These are phyloP conservation scores for Septoria linicola DNA, from an alignment of 2,329 filamentous ascomycete species.

Conservation along the genomic window DNA sequence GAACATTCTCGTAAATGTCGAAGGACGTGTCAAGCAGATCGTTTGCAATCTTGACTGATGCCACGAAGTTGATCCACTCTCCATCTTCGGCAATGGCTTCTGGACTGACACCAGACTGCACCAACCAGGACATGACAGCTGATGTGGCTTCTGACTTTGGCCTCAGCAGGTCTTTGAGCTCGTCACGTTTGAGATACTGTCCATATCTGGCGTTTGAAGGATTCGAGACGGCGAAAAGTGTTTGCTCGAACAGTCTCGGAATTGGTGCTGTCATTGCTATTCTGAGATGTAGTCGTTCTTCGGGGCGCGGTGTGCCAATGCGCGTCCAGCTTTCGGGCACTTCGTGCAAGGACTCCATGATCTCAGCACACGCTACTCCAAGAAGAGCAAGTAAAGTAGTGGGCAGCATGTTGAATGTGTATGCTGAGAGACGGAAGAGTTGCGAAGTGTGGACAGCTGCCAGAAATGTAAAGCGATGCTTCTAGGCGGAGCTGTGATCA, in stretches of 20 bases:
- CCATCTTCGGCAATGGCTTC: conserved; percentile 50
- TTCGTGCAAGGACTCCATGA: conserved; percentile 25
- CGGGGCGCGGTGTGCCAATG: conserved; percentile 22
- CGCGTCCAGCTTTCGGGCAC: conserved; percentile 26
- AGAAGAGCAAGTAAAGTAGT: conserved; percentile 9
- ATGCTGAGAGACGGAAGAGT: background rate
- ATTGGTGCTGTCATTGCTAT: conserved; percentile 26
- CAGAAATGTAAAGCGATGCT: too few species aligned
- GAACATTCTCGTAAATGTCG: conserved; percentile 48
- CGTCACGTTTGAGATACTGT: conserved; percentile 60
- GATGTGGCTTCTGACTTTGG: conserved; percentile 51
- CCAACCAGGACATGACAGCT: conserved; percentile 58
- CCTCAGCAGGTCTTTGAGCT: conserved; percentile 56
- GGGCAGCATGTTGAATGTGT: conserved; percentile 1
- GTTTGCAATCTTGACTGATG: conserved; percentile 48
- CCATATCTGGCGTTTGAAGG: conserved; percentile 61
- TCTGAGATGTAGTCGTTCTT: conserved; percentile 21
- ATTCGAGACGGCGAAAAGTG: conserved; percentile 61
- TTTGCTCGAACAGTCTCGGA: conserved; percentile 52
- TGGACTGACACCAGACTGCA: conserved; percentile 50
- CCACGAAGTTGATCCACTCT: conserved; percentile 61
- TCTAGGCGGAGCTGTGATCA: too few species aligned
- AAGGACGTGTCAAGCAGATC: conserved; percentile 59
- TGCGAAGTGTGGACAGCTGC: too few species aligned
- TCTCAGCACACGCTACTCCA: conserved; percentile 18